Evolutionary conservation across 202 grass and related monocot genomes (phyloP).

Genomic region (Setaria viridis): DNA sequence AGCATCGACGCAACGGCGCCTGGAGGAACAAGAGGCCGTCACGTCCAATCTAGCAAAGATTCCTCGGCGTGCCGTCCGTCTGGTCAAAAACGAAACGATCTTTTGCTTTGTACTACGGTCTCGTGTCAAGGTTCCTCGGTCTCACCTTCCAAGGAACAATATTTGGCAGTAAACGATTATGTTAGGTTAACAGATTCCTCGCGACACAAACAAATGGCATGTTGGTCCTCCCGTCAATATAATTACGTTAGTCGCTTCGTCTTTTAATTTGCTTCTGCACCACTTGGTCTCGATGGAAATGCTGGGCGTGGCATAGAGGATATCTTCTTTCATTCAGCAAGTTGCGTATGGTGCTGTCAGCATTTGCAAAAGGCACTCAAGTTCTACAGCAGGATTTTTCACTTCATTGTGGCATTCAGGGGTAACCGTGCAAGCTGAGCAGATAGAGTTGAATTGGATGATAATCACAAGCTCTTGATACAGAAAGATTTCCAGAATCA

Average conservation of each 20-base stretch:
- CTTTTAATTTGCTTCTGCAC: slow-evolving; percentile 24
- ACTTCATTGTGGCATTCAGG: not conserved
- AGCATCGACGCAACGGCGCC: not conserved
- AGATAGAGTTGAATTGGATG: not conserved
- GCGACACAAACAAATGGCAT: not conserved
- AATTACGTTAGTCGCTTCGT: slow-evolving; percentile 17
- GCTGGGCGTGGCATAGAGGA: not conserved
- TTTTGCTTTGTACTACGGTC: not conserved
- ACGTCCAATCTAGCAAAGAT: slow-evolving; percentile 2
- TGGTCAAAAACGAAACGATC: slow-evolving; percentile 22
- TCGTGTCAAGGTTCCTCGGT: not conserved
- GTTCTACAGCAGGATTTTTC: not conserved
- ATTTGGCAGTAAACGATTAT: not conserved
- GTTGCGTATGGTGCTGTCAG: not conserved
- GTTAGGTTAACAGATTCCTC: not conserved
- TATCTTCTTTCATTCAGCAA: not conserved
- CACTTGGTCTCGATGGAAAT: not conserved
- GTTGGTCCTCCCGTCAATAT: not conserved
- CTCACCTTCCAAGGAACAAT: not conserved
- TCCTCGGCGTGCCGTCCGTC: not conserved
- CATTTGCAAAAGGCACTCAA: not conserved
- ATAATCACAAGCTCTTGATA: not conserved
- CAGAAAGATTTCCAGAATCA: not conserved
- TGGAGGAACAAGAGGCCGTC: not conserved
- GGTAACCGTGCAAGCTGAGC: not conserved